Base-by-base conservation (phyloP, 2,329 filamentous ascomycete species). In the Pyricularia sp. region DNA sequence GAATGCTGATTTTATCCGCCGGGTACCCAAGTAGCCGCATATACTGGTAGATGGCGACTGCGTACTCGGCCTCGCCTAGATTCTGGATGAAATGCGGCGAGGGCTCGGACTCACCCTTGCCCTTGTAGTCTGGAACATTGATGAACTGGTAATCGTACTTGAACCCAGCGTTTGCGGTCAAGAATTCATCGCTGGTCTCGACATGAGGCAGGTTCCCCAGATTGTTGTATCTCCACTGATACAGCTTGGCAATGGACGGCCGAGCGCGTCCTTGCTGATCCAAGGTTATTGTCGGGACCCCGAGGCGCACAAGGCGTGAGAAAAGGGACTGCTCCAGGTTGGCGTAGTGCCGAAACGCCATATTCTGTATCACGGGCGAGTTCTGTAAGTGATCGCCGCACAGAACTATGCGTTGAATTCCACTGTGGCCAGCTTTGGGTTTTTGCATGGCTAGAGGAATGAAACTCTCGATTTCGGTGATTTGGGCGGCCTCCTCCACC, bases 401-500 rank as follows among this genome's bases (percentile, higher is more conserved):
- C 3, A 99, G 82, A 2, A 99, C 91, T 6, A 99, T 87, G 55
- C 96, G 84, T 75, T 97, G 91, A 13, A 99, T 78, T 3, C 87
- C 85, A 69, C 90, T 82, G 71, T 91, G 82, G 40, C 89, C 89
- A 63, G 88, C 80, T 68, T 85, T 84, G 24, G 89, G 85, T 68
- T 90, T 91, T 73, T 99, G 96, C 76, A 99, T 82, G n/a, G 93
- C 90, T 64, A 96, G 81, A 0, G 94, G 94, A 68, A 99, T 91
- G 76, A 99, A 97, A 68, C 91, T 96, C 74, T 99, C 94, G 60
- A 97, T 90, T 75, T 99, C 94, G 0, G 93, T 99, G 72, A 99
- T 93, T 73, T 99, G 94, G 13, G 94, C 94, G 5, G 94, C 93
- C 81, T 99, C 94, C 78, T 99, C 94, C 90, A 99, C 97, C 64